phyloP scores from a whole-genome alignment of 1,284 basidiomycete species.

The Ustilago vetiveriae region DNA sequence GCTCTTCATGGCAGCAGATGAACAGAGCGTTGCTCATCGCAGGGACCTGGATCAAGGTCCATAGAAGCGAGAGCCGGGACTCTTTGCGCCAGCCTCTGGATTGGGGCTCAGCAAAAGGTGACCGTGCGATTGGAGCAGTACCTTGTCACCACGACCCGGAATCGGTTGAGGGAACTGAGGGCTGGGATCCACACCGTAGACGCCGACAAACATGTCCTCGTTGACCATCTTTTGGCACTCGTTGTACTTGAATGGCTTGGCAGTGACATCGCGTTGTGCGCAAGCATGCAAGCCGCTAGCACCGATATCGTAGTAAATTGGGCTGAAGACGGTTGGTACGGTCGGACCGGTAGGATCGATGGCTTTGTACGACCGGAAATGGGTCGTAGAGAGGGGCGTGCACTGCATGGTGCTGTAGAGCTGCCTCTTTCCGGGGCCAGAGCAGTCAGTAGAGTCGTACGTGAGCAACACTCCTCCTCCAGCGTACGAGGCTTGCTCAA shows the following conservation, averaged over 20 bases:
- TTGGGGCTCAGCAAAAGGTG: conserved; percentile 5
- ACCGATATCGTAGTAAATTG: conserved; percentile 19
- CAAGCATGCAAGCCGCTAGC: conserved; percentile 21
- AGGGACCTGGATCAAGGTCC: too few species aligned
- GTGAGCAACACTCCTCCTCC: conserved; percentile 27
- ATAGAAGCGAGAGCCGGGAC: too few species aligned
- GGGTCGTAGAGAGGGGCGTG: conserved; percentile 15
- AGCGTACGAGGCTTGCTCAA: conserved; percentile 25
- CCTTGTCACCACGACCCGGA: conserved; percentile 8
- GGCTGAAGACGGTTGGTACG: conserved; percentile 26
- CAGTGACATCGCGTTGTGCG: conserved; percentile 1
- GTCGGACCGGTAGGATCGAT: conserved; percentile 3
- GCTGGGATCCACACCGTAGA: conserved; percentile 22
- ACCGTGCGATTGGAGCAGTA: conserved; percentile 5
- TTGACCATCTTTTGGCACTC: conserved; percentile 23
- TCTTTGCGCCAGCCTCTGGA: background rate
- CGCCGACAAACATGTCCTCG: conserved; percentile 21
- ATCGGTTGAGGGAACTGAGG: conserved; percentile 3
- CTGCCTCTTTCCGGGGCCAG: conserved; percentile 10
- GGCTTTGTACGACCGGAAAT: conserved; percentile 32
- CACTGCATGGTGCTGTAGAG: conserved; percentile 29
- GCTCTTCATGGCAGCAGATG: background rate
- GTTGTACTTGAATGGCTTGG: conserved; percentile 7
- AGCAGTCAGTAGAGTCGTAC: conserved; percentile 23
- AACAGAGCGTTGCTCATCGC: too few species aligned